Conservation (phyloP, 2,329 filamentous ascomycete species). For the Cladophialophora bantiana region DNA sequence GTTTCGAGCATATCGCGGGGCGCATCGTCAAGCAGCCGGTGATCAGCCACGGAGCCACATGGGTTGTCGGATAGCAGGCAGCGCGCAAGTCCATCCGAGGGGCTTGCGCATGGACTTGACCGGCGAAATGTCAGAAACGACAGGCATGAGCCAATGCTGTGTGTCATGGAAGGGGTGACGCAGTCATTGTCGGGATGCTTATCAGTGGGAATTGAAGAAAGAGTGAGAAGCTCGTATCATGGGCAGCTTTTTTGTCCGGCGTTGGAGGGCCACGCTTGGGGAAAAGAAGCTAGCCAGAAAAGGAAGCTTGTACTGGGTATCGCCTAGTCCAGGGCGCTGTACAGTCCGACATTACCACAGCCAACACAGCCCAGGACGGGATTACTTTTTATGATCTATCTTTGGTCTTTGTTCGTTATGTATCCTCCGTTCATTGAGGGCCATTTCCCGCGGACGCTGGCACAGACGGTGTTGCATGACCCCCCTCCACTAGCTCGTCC, state of each 20-base stretch:
- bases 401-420: background rate
- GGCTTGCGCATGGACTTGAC: conserved; percentile 7
- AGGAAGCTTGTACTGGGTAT: conserved; percentile 25
- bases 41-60: conserved; percentile 16
- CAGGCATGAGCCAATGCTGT: conserved; percentile 27
- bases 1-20: conserved; percentile 1
- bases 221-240: conserved; percentile 12
- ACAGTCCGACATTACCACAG: too few species aligned
- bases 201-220: conserved; percentile 20
- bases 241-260: background rate
- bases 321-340: background rate
- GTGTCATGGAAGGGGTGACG: conserved; percentile 25
- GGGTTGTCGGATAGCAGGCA: background rate
- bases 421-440: conserved; percentile 25
- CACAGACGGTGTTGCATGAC: conserved; percentile 24
- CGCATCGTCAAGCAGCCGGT: background rate
- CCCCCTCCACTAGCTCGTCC: conserved; percentile 41
- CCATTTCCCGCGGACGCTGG: conserved; percentile 33
- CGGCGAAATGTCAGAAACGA: background rate
- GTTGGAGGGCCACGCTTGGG: background rate
- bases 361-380: background rate
- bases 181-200: conserved; percentile 17
- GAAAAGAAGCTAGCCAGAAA: conserved; percentile 5
- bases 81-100: conserved; percentile 29
- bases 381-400: conserved; percentile 1